Evolutionary conservation across 768 basidiomycete genomes (phyloP), one percentile per base, ranked within the genome.

Genomic region (Amanita fuliginea): DNA sequence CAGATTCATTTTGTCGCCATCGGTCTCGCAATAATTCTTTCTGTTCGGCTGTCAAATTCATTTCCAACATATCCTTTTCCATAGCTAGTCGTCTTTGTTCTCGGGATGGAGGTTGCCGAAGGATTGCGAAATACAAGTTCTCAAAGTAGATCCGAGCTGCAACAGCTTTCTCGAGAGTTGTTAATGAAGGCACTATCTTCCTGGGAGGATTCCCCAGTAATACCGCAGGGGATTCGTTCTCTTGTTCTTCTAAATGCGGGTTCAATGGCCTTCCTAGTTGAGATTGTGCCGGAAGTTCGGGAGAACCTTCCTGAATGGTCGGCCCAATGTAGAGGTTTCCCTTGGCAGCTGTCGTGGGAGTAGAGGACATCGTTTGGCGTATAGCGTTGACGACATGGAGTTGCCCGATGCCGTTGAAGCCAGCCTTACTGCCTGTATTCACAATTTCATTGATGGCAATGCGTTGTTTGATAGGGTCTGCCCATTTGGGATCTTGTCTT

Each of bases 81-180:
- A 97, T 87, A 21, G 89, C 85, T 24, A 83, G 64, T 56, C 83
- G 74, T 51, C 95, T 75, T 63, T 89, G 82, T 62, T 95, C 92
- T 28, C 95, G 78, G 52, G 86, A 86, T 43, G 88, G 80, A 26
- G 85, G 77, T 52, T 91, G 85, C 56, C 89, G 85, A 60, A 93
- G 78, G 48, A 93, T 74, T 26, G 80, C 83, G 66, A 87, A 94
- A 66, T 86, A 94, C 26, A 84, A 73, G 60, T 87, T 91, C 73
- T 90, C 89, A 66, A 98, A 96, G 75, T 82, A 96, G 68, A 97
- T 89, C 62, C 87, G 81, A 35, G 87, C 82, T 30, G 93, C 84
- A 51, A 92, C 89, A 45, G 93, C 90, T 64, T 87, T 93, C 66
- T 99, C 94, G 60, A 97, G 73, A 26, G 95, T 96, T 37, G 83